Conservation (phyloP, 331 rosid genomes). For the Arachis monticola region DNA sequence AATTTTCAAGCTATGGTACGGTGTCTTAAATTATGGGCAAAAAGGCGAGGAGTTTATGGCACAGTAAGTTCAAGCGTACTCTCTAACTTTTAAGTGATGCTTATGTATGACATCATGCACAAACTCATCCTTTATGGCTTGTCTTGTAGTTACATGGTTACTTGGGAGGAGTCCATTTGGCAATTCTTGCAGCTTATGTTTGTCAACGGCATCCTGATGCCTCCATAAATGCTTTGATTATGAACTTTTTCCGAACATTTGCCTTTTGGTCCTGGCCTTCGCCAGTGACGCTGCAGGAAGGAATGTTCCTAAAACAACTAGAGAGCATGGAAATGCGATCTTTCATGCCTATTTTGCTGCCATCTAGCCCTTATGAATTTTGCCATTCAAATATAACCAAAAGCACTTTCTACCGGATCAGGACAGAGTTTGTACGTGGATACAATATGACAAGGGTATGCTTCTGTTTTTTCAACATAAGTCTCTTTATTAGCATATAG, state of each 20-base stretch:
- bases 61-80: conserved; percentile 49
- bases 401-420: conserved; percentile 52
- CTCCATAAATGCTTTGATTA: conserved; percentile 43
- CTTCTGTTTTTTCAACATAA: not conserved
- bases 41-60: conserved; percentile 59
- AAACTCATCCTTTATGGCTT: conserved; percentile 26
- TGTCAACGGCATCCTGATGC: conserved; percentile 46
- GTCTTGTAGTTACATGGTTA: conserved; percentile 50
- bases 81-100: not conserved
- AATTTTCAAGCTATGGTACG: conserved; percentile 51
- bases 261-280: conserved; percentile 59
- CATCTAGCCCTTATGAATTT: conserved; percentile 43
- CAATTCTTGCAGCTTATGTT: conserved; percentile 52
- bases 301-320: conserved; percentile 30
- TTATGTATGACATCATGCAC: conserved; percentile 18
- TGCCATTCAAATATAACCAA: conserved; percentile 51
- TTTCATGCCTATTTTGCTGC: conserved; percentile 52
- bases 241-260: conserved; percentile 50
- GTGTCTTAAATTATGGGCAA: conserved; percentile 60
- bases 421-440: conserved; percentile 50
- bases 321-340: conserved; percentile 38
- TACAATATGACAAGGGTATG: conserved; percentile 50
- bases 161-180: conserved; percentile 60
- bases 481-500: conserved; percentile 3
- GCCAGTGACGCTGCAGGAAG: conserved; percentile 49